Evolutionary conservation across 2,329 filamentous ascomycete genomes (phyloP), one percentile per base, ranked within the genome.

Genomic region (Claviceps cyperi): DNA sequence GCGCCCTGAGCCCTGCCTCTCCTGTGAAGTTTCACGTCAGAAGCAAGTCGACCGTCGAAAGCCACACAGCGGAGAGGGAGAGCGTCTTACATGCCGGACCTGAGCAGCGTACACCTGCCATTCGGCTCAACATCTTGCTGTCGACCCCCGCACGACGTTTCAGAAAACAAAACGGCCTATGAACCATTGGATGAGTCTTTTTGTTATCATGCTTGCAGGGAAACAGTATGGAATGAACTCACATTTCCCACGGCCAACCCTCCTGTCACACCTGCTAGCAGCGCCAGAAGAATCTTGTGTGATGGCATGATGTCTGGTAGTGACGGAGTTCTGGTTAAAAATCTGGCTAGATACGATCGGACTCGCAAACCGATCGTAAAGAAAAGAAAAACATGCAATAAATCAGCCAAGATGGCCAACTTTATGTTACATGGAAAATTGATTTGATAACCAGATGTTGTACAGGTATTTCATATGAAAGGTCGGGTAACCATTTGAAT

Each of bases 91-190:
- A 50, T 36, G 14, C 21, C 17, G 4, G 9, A 4, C 5, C 7
- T 36, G 7, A 52, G 43, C 19, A 24, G 41, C 6, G 32, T 50
- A 46, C 48, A 52, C 2, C 21, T 37, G 40, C 35, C 40, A 36
- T 52, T 41, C 5, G 48, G 38, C 22, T 50, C 39, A 19, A 52
- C 8, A 17, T 4, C 44, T 11, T 52, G 43, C 19, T 21, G 22
- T 28, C 15, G 6, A 9, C 51, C 51, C 9, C 24, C 11, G 48
- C 48, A 52, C 21, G 24, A 15, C 24, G 32, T 24, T 21, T 50
- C 17, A 22, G 48, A 50, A 40, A 44, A 52, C 43, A 50, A 21
- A 14, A 32, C 21, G 17, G 39, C 47, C 48, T 50, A 11, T 32
- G 8, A 32, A 22, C 8, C 8, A 5, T 43, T 13, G 4, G 6